Percentiles rank a stretch among this genome's conserved stretches.
phyloP scores from a whole-genome alignment of 495 filamentous ascomycete genomes.

The Alectoria sarmentosa region DNA sequence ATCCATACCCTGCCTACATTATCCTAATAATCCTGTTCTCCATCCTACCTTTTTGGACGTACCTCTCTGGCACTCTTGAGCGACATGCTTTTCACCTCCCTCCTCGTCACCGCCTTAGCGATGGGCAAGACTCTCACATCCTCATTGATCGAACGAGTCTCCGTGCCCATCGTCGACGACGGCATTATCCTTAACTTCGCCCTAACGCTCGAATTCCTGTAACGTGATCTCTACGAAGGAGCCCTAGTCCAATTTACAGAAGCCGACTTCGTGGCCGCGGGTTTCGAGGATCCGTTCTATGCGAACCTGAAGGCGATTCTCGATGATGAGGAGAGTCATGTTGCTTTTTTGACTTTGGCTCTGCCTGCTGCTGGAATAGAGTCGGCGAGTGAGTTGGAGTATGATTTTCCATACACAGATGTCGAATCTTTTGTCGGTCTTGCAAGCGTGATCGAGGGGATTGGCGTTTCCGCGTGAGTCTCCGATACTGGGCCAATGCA shows the following conservation, averaged over 20 bases:
- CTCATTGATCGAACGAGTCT: too few species aligned
- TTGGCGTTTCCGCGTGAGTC: constrained; percentile 30
- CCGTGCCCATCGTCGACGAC: too few species aligned
- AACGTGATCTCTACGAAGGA: too few species aligned
- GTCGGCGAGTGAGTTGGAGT: constrained; percentile 33
- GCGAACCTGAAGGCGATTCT: constrained; percentile 34
- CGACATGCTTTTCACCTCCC: neutral
- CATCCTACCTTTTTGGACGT: neutral
- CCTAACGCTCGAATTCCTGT: too few species aligned
- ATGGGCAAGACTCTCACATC: too few species aligned
- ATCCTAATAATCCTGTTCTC: neutral
- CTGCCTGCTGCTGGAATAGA: constrained; percentile 37
- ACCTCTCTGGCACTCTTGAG: neutral
- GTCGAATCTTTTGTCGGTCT: constrained; percentile 37
- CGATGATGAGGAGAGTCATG: constrained; percentile 39
- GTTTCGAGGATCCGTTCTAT: constrained; percentile 42
- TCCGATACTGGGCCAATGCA: too few species aligned
- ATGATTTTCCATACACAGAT: constrained; percentile 38
- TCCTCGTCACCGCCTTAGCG: neutral
- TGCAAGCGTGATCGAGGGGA: constrained; percentile 38
- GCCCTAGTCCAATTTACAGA: constrained; percentile 47
- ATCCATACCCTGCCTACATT: too few species aligned
- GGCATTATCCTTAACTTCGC: too few species aligned
- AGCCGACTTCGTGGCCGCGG: constrained; percentile 43
- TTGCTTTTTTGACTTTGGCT: constrained; percentile 36